Base-by-base conservation (phyloP, 441 rosid species). In the Populus hybrid region DNA sequence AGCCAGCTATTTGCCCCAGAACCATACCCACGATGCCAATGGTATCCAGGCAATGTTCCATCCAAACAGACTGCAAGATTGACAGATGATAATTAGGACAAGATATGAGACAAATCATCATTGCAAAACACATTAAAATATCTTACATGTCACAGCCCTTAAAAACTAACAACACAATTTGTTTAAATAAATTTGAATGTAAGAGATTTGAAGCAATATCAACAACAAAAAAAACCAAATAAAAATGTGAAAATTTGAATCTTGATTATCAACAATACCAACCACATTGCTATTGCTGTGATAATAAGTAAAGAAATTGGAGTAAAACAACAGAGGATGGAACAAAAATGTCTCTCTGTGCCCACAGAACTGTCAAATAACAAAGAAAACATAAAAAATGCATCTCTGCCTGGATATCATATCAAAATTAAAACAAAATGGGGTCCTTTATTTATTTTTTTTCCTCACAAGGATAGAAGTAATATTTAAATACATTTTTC, bases 11-110 rank as follows among this genome's bases (percentile, higher is more conserved):
- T 88, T 72, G 92, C 92, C 74, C 99, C 99, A 10, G 92, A 82
- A 59, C 98, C 98, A 75, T 83, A 86, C 77, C 99, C 99, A 12
- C 83, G 93, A 76, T 92, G 97, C 72, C 90, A 79, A 85, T 96
- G 99, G 82, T 96, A 96, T 40, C 98, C 99, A 34, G 99, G 99
- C 80, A 93, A 81, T 66, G 98, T 90, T 85, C 99, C 99, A 89
- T 94, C 99, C 86, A 94, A 86, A 84, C 99, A 96, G 64, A 96
- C 99, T 96, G 90, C 67, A 73, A 71, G 32, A 77, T 77, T 76
- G 74, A 76, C 38, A 78, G 20, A 64, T 23, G 53, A n/a, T 20
- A 14, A 83, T 72, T 77, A 76, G 77, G 71, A 68, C 78, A 68
- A 76, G 10, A 50, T 10, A 35, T 26, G 40, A 71, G 11, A 67